These are phyloP conservation scores for Colletotrichum ledebouriae DNA, from an alignment of 2,329 filamentous ascomycete species.

Conservation along the genomic window DNA sequence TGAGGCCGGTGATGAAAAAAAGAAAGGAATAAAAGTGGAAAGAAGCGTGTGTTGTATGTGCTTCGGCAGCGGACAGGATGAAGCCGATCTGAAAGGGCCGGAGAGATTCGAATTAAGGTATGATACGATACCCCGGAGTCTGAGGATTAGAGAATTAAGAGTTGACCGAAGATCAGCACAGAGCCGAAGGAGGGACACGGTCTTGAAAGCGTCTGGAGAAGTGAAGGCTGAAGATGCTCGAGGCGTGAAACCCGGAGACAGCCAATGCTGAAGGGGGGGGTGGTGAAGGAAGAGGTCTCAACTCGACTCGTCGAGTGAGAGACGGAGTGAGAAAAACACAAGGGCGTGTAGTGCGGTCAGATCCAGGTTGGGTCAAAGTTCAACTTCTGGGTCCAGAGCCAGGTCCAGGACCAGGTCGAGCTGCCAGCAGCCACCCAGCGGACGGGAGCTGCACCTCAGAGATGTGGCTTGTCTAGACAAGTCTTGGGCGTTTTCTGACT, in stretches of 20 bases:
- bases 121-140: conserved; percentile 17
- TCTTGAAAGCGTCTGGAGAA: conserved; percentile 26
- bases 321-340: neutral
- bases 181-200: conserved; percentile 31
- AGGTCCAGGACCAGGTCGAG: conserved; percentile 40
- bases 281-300: neutral
- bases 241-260: conserved; percentile 27
- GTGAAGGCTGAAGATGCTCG: conserved; percentile 37
- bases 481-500: conserved; percentile 22
- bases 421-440: conserved; percentile 31
- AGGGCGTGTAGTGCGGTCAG: conserved; percentile 25
- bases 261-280: conserved; percentile 8
- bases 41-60: conserved; percentile 9
- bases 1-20: conserved; percentile 23
- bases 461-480: conserved; percentile 15
- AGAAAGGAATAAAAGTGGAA: conserved; percentile 17
- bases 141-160: conserved; percentile 28
- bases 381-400: conserved; percentile 25
- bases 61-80: conserved; percentile 22
- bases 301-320: neutral
- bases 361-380: conserved; percentile 37
- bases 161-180: conserved; percentile 36
- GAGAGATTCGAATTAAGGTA: conserved; percentile 23
- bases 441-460: conserved; percentile 33
- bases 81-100: conserved; percentile 24